Base-by-base conservation (phyloP, 1,139 yeast genomes). In the Hanseniaspora sp. region DNA sequence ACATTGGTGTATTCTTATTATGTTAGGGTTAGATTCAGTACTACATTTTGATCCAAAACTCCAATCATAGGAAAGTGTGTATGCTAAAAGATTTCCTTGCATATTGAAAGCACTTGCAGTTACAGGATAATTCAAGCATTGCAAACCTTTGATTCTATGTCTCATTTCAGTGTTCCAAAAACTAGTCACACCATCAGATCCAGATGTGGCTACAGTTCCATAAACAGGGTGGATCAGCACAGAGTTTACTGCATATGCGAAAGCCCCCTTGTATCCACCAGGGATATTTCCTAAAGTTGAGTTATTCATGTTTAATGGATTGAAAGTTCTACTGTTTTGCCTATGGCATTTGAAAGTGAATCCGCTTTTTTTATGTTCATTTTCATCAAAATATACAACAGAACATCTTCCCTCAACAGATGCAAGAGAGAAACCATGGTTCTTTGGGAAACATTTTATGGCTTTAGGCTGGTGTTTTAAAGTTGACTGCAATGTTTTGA, bases 391-490 rank as follows among this genome's bases (percentile, higher is more conserved):
- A 68, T 90, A 92, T 64, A 88, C 95, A 62, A 94, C 83, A n/a
- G 95, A 95, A 70, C 97, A 88, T 61, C 99, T 76, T 30, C 98
- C 98, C 70, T 92, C 99, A 53, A 92, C 80, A 3, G 95, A 84
- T 6, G 96, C 97, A 52, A 92, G 71, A 1, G 96, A 96, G 68
- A 78, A 94, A 7, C 97, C 96, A 63, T 86, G 84, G 11, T 95
- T 97, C 59, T 81, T 82, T 8, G 90, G 90, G 67, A 83, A 86
- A 66, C 98, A 92, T 17, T 86, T 73, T 3, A 94, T 75, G 3
- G 83, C 73, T 58, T 96, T 75, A 0, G 96, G 88, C 71, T 90
- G 97, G 80, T 84, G 84, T 70, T 88, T 88, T 63, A 92, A 75
- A 9, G 96, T 95, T n/a, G 95, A 83, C 66, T 75, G 74, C 39